phyloP scores from a whole-genome alignment of 805 yeast species.

The Ogataea salicorniae region DNA sequence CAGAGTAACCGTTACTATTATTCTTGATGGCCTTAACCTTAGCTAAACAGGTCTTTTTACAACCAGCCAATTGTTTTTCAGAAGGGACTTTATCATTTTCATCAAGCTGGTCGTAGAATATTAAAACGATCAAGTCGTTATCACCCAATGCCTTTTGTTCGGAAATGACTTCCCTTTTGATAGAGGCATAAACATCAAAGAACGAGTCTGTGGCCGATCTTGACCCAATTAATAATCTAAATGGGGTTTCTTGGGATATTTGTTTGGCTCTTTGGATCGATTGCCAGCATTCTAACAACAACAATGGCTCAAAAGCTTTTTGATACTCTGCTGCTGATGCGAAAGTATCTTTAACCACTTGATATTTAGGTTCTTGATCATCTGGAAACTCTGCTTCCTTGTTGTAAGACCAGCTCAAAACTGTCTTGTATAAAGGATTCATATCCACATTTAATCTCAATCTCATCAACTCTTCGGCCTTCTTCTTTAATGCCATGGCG shows the following conservation, averaged over 20 bases:
- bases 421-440: slow-evolving; percentile 62
- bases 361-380: slow-evolving; percentile 33
- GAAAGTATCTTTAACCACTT: slow-evolving; percentile 52
- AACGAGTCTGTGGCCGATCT: slow-evolving; percentile 81
- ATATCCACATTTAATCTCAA: slow-evolving; percentile 71
- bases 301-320: slow-evolving; percentile 67
- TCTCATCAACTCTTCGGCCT: slow-evolving; percentile 74
- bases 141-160: slow-evolving; percentile 57
- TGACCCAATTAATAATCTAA: slow-evolving; percentile 67
- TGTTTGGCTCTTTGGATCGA: slow-evolving; percentile 70
- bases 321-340: slow-evolving; percentile 59
- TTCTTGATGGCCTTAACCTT: slow-evolving; percentile 70
- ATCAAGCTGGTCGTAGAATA: slow-evolving; percentile 41
- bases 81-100: slow-evolving; percentile 22
- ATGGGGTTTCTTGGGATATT: slow-evolving; percentile 54
- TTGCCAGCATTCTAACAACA: slow-evolving; percentile 92
- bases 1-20: slow-evolving; percentile 60
- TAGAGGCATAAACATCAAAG: slow-evolving; percentile 77
- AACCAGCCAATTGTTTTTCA: slow-evolving; percentile 9
- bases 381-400: slow-evolving; percentile 55
- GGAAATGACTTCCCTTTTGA: slow-evolving; percentile 45
- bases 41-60: slow-evolving; percentile 63
- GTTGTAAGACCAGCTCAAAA: slow-evolving; percentile 75
- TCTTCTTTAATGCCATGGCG: slow-evolving; percentile 39
- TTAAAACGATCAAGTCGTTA: slow-evolving; percentile 67